These are phyloP conservation scores for Aspergillus fischeri DNA, from an alignment of 2,329 filamentous ascomycete species.

Conservation along the genomic window DNA sequence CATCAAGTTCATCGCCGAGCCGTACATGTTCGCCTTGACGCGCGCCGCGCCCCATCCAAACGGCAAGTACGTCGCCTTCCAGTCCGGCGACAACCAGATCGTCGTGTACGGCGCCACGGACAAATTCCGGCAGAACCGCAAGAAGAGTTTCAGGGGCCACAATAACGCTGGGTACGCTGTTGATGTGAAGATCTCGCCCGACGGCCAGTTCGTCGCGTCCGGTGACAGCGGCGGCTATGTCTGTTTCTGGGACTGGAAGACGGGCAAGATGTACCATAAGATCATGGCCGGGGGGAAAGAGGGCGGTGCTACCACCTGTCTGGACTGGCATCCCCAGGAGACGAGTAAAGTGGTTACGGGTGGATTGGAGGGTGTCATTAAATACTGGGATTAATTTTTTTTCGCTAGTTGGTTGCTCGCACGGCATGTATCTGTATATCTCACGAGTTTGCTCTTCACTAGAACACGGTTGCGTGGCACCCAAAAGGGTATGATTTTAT, in stretches of 20 bases:
- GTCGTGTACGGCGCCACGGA: conserved; percentile 92
- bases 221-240: conserved; percentile 87
- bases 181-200: conserved; percentile 80
- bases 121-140: conserved; percentile 94
- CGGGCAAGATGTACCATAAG: conserved; percentile 98
- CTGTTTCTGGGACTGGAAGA: conserved; percentile 99
- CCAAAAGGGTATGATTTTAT: neutral
- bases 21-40: conserved; percentile 96
- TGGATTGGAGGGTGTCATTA: conserved; percentile 81
- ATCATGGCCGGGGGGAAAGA: conserved; percentile 66
- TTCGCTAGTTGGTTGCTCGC: neutral
- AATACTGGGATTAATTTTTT: conserved; percentile 76
- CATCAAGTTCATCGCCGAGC: conserved; percentile 97
- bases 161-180: conserved; percentile 94
- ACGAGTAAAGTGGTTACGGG: conserved; percentile 90
- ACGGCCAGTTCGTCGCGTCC: conserved; percentile 83
- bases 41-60: conserved; percentile 78
- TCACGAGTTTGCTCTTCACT: neutral
- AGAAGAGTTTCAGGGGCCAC: conserved; percentile 93
- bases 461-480: too few relatives aligned
- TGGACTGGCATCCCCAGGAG: conserved; percentile 97
- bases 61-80: conserved; percentile 91
- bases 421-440: neutral
- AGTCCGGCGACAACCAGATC: conserved; percentile 92
- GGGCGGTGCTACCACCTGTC: conserved; percentile 75